Evolutionary conservation across 2,329 filamentous ascomycete genomes (phyloP).

Genomic region (Colletotrichum musicola): DNA sequence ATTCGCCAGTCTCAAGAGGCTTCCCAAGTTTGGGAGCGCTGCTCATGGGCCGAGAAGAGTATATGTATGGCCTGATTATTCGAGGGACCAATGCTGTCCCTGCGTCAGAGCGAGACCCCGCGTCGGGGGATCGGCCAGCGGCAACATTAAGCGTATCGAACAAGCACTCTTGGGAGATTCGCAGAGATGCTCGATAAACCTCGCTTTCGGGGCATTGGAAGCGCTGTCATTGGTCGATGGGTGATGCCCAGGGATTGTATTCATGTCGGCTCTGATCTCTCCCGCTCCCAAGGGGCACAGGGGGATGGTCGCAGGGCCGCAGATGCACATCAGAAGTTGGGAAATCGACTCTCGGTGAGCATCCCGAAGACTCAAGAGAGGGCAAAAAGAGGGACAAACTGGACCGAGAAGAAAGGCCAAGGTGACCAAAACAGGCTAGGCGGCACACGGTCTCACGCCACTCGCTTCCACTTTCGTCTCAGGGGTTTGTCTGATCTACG

Average conservation of each 20-base stretch:
- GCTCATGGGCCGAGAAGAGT: slow-evolving; percentile 1
- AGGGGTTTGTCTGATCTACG: slow-evolving; percentile 39
- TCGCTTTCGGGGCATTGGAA: slow-evolving; percentile 10
- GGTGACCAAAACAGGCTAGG: slow-evolving; percentile 15
- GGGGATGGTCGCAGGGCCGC: background rate
- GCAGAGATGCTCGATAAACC: slow-evolving; percentile 13
- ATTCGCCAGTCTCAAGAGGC: background rate
- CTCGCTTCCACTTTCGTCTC: slow-evolving; percentile 30
- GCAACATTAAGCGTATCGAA: slow-evolving; percentile 15
- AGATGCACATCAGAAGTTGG: slow-evolving; percentile 1
- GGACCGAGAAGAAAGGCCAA: background rate
- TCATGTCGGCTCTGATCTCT: slow-evolving; percentile 26
- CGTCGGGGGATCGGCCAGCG: slow-evolving; percentile 10
- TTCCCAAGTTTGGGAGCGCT: background rate
- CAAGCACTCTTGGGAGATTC: slow-evolving; percentile 14
- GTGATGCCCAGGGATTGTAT: background rate
- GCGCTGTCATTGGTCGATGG: slow-evolving; percentile 2
- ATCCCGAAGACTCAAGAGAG: background rate
- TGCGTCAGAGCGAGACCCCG: slow-evolving; percentile 16
- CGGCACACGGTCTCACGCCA: slow-evolving; percentile 6
- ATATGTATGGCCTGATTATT: slow-evolving; percentile 18
- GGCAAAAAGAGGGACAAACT: background rate
- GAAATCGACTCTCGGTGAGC: background rate
- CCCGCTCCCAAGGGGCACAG: background rate
- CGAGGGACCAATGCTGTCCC: slow-evolving; percentile 5